Conservation (phyloP, 306 rosid species). For the Trifolium fragiferum region DNA sequence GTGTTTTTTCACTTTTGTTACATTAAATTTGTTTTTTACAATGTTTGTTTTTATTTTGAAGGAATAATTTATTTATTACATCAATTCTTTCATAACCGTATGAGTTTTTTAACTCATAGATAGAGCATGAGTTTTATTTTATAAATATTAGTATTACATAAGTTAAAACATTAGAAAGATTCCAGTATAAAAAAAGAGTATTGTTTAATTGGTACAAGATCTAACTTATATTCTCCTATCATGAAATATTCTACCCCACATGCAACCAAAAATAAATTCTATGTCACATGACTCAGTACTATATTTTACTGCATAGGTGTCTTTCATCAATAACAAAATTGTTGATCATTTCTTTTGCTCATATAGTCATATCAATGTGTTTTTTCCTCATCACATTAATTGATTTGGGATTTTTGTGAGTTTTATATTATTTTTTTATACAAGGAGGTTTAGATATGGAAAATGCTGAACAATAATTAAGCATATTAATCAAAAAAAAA, state of each 20-base stretch:
- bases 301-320: not conserved
- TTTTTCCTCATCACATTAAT: no score
- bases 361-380: no score
- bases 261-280: no score
- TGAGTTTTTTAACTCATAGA: not conserved
- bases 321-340: not conserved
- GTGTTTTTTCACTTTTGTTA: not conserved
- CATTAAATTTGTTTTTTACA: not conserved
- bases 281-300: not conserved
- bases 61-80: no score
- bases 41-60: no score
- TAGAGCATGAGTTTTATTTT: not conserved
- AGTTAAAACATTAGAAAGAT: not conserved
- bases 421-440: no score
- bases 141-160: not conserved
- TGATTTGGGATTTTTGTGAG: no score
- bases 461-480: no score
- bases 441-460: no score
- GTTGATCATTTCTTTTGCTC: not conserved
- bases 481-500: no score
- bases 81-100: no score
- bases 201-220: not conserved
- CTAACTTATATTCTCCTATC: not conserved
- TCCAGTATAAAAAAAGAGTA: not conserved
- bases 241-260: not conserved